Base-by-base conservation (phyloP, 495 filamentous ascomycete species). In the Viridothelium virens region DNA sequence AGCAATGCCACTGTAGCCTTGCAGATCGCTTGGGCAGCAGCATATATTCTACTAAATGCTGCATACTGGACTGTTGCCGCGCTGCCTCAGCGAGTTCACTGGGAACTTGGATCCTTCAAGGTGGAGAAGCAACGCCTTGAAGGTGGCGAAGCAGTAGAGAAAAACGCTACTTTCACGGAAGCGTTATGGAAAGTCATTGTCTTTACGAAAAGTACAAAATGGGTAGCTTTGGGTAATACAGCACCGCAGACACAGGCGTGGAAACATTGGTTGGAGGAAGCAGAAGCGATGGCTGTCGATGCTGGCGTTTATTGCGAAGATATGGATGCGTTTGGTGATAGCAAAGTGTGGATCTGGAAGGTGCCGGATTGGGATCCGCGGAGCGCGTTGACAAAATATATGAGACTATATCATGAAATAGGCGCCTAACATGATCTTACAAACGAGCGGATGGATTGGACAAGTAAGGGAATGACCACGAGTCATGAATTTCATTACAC, bases 41-140 rank as follows among this genome's bases (percentile, higher is more conserved):
- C 74, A 5, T 81, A 80, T 65, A 76, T 81, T 70, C 72, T 80
- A 47, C 74, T 81, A 18, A 79, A 79, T 44, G 70, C 76, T 0
- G 71, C 71, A 0, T 78, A 81, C 71, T 81, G 79, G 79, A 73
- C 75, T 9, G 79, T 77, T 10, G 79, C 79, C 41, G 79, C 79
- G 33, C 46, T 81, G 47, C 79, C 79, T 11, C 62, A 67, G 38
- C 66, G 69, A 36, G 44, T 70, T 50, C 75, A 81, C 62, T 81
- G 79, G 79, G 78, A 81, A 48, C 64, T 74, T 16, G 69, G 72
- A 4, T 75, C 71, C 63, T 81, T 76, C 69, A 61, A 67, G 4
- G 71, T 81, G 0, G 62, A 67, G n/a, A 68, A 68, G 56, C 65
- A 76, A 56, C 47, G 66, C 11, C 65, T 79, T 47, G 68, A 70